Conservation (phyloP, 2,329 filamentous ascomycete species). For the Colletotrichum destructivum region DNA sequence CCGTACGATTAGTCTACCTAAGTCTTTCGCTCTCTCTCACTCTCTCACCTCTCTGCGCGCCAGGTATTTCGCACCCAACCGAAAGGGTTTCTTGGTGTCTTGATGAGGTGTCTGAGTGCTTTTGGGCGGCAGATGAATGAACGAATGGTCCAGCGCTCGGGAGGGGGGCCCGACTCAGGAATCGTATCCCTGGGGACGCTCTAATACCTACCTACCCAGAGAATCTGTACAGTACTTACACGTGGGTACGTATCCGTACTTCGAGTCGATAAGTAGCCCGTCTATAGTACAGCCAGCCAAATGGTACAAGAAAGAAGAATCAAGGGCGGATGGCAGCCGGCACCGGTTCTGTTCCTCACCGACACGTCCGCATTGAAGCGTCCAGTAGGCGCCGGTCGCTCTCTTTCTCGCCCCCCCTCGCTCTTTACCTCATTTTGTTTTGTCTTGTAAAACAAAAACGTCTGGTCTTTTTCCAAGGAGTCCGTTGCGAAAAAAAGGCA, state of each 20-base stretch:
- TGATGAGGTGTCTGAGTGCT: background rate
- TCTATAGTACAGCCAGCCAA: background rate
- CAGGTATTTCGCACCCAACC: slow-evolving; percentile 26
- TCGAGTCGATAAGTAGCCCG: background rate
- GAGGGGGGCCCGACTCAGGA: background rate
- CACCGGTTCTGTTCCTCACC: slow-evolving; percentile 16
- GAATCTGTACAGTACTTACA: too few species aligned
- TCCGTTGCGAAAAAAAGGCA: background rate
- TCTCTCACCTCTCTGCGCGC: too few species aligned
- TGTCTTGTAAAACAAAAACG: background rate
- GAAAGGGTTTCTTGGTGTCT: background rate
- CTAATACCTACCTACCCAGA: background rate
- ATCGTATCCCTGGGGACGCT: background rate
- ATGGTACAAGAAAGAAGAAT: background rate
- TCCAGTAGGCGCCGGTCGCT: background rate
- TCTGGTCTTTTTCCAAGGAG: slow-evolving; percentile 4
- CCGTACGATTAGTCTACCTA: background rate
- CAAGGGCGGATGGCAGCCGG: slow-evolving; percentile 8
- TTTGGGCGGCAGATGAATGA: background rate
- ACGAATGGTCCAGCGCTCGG: background rate
- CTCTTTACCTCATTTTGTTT: too few species aligned
- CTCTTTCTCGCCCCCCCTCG: background rate
- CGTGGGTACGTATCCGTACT: background rate
- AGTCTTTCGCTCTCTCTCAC: too few species aligned
- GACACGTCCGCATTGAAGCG: slow-evolving; percentile 17